Base-by-base conservation (phyloP, 139 green algal species). In the Chara braunii region DNA sequence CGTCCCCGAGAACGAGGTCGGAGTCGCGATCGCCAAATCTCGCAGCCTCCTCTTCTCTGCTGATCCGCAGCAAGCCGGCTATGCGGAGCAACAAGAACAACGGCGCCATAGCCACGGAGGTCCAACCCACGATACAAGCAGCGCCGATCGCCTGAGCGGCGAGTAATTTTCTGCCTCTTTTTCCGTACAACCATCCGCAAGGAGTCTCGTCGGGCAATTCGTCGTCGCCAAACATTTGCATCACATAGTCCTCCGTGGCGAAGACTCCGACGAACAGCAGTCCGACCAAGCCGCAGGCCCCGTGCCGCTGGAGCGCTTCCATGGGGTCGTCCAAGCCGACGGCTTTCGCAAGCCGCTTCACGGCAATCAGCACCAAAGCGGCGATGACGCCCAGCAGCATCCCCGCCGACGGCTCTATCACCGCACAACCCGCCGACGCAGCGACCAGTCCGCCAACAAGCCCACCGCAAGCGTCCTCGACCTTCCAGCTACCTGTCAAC, bases 301-400 rank as follows among this genome's bases (percentile, higher is more conserved):
- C 85, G 70, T 95, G 88, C 82, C 92, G 87, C 43, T 87, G 78
- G 3, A 59, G 57, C 2, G 87, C 87, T 6, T 76, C 74, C 8
- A 91, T 66, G 0, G 85, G 85, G 58, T 91, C 85, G 62, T 91
- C 85, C 7, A 91, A 83, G 0, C 64, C 54, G 8, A 87, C 44
- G 32, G 40, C 33, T 23, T 37, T 60, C 3, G 77, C 64, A 18
- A 87, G 22, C 26, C 45, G 56, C 42, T 63, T 44, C 1, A 65
- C 29, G 6, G 14, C 26, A 11, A 66, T 54, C 62, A 83, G 80
- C 1, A 87, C 51, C 2, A 50, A 9, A 2, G 64, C 77, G 1
- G 44, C 80, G 6, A 87, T n/a, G n/a, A n/a, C n/a, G n/a, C n/a
- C n/a, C n/a, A n/a, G n/a, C n/a, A n/a, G n/a, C n/a, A n/a, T n/a